These are phyloP conservation scores for Grigorovia jiainica DNA, from an alignment of 805 yeast species.

Conservation along the genomic window DNA sequence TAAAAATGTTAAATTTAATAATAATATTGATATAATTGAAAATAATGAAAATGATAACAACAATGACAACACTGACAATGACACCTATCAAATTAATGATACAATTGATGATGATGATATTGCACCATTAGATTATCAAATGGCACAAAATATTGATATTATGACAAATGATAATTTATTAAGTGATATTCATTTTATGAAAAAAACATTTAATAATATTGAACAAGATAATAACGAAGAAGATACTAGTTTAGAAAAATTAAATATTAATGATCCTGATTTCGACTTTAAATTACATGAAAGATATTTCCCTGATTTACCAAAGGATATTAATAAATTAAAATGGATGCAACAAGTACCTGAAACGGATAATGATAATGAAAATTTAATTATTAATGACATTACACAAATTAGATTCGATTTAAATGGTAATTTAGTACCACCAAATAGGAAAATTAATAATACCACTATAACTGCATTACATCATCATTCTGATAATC, in stretches of 20 bases:
- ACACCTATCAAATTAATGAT: slow-evolving; percentile 20
- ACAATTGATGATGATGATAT: slow-evolving; percentile 44
- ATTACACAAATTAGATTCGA: slow-evolving; percentile 77
- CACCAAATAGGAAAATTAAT: slow-evolving; percentile 40
- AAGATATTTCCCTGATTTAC: slow-evolving; percentile 83
- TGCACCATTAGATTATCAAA: slow-evolving; percentile 41
- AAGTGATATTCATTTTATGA: slow-evolving; percentile 55
- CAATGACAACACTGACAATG: slow-evolving; percentile 5
- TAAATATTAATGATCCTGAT: slow-evolving; percentile 67
- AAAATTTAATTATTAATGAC: slow-evolving; percentile 30
- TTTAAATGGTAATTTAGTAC: slow-evolving; percentile 69
- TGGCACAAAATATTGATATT: slow-evolving; percentile 37
- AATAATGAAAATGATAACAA: not conserved
- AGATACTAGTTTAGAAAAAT: slow-evolving; percentile 23
- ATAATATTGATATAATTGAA: not conserved
- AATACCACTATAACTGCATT: slow-evolving; percentile 57
- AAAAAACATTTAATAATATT: slow-evolving; percentile 29
- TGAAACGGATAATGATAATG: slow-evolving; percentile 27
- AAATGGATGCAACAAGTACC: slow-evolving; percentile 85
- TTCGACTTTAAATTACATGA: slow-evolving; percentile 72
- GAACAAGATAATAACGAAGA: slow-evolving; percentile 11
- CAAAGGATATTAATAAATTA: slow-evolving; percentile 67
- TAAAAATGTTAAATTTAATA: slow-evolving; percentile 6
- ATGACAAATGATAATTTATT: slow-evolving; percentile 35
- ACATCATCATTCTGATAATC: slow-evolving; percentile 86